Base-by-base conservation (phyloP, 805 yeast genomes). In the Sugiyamaella lignohabitans region DNA sequence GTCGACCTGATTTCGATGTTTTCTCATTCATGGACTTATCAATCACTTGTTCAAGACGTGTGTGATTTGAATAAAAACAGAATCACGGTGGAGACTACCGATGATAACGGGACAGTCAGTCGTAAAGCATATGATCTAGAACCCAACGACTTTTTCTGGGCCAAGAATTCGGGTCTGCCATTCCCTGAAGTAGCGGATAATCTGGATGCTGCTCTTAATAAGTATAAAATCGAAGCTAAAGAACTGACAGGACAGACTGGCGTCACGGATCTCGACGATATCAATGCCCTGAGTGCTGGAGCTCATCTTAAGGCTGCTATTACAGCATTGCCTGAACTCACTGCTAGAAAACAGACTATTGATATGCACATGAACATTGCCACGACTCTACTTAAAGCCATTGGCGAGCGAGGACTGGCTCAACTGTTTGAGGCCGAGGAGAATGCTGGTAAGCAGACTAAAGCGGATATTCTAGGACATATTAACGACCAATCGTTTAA, bases 151-250 rank as follows among this genome's bases (percentile, higher is more conserved):
- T 86, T 85, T 62, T 93, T 93, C 67, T 93, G 98, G 98, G 69
- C 67, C 52, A 73, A 75, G 51, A 89, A 93, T 66, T 74, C 95
- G 10, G 83, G 83, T 43, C 69, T 87, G 48, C 98, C 98, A 34
- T 93, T 93, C 71, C 98, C 98, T 1, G 97, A 91, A 62, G 98
- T 94, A n/a, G 98, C 95, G 29, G 98, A 93, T 64, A 87, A 87
- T 65, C 94, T 95, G 18, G 98, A 93, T 60, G 67, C 74, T 22
- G 97, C 87, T 49, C 72, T 89, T 50, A 79, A 82, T 49, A 72
- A 74, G 46, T 93, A 93, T 67, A 91, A 89, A 55, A 76, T 77
- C 48, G 96, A 87, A 57, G 96, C 97, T 1, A 83, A 82, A 51
- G 94, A 84, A 49, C 73, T 94, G 43, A 87, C 97, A 1, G 75